phyloP scores from a whole-genome alignment of 2,329 filamentous ascomycete genomes.

The Thelonectria blattea region DNA sequence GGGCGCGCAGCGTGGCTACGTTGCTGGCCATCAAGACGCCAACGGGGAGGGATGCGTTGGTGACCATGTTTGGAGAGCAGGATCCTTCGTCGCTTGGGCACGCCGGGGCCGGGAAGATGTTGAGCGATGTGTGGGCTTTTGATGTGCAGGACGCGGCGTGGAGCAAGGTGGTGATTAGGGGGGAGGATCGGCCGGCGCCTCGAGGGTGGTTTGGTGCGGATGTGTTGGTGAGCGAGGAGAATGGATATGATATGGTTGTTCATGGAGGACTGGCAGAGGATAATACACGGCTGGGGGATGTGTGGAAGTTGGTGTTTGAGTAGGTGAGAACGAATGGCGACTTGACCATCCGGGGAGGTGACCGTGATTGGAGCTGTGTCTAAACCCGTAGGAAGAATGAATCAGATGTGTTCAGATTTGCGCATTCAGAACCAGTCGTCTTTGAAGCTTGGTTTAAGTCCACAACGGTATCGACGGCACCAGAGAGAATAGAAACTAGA shows the following conservation, averaged over 20 bases:
- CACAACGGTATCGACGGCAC: too few species aligned
- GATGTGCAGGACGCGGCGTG: constrained; percentile 41
- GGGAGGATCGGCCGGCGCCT: constrained; percentile 36
- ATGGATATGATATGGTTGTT: constrained; percentile 38
- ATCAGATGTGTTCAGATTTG: too few species aligned
- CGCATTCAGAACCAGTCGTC: too few species aligned
- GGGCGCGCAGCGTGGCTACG: constrained; percentile 41
- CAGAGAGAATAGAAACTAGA: too few species aligned
- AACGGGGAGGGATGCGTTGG: constrained; percentile 35
- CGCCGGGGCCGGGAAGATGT: constrained; percentile 49
- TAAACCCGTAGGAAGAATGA: too few species aligned
- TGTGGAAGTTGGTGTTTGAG: constrained; percentile 36
- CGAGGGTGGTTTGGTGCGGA: constrained; percentile 51
- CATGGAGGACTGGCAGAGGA: constrained; percentile 48
- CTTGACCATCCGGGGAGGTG: too few species aligned
- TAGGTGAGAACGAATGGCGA: too few species aligned
- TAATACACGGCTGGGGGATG: constrained; percentile 47
- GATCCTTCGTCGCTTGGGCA: constrained; percentile 48
- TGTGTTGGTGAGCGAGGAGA: constrained; percentile 18
- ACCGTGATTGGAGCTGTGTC: too few species aligned
- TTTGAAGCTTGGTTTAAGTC: too few species aligned
- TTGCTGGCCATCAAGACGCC: constrained; percentile 33
- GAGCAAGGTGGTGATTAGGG: constrained; percentile 33
- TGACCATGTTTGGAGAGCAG: constrained; percentile 49
- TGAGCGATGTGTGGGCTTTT: constrained; percentile 49